Base-by-base conservation (phyloP, 768 basidiomycete species). In the Suillus brevipes region DNA sequence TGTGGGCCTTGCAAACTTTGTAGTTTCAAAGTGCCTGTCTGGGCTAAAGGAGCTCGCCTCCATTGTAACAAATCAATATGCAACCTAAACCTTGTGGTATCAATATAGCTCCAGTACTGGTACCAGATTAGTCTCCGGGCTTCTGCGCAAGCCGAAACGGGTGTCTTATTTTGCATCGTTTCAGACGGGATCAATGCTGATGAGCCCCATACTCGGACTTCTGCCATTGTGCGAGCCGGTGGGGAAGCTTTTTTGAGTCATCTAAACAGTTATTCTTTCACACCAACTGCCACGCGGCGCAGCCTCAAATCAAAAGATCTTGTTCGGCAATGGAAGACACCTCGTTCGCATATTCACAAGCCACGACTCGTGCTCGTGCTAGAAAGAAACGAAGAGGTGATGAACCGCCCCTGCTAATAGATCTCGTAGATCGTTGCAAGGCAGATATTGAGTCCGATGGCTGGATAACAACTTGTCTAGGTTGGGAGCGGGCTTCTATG, bases 1-100 rank as follows among this genome's bases (percentile, higher is more conserved):
- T 97, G 50, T 97, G 95, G 95, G 83, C 80, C 57, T 60, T 88
- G 64, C 81, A 86, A 78, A 82, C 84, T 67, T 67, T 94, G 73
- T 92, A 80, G 82, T 60, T 37, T n/a, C 36, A 12, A 16, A 1
- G 52, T 14, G n/a, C 34, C 34, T 34, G 14, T 34, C 58, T 23
- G 31, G 61, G 53, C 31, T 31, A 31, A 31, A 9, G 28, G 28
- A 28, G 16, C 9, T 8, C 9, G 28, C 6, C 50, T 31, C 18
- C 14, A 18, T 31, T 31, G 20, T n/a, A 23, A 37, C 20, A 50
- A 13, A 52, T 28, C 23, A 25, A 37, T 38, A 49, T 40, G 37
- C 23, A 25, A 58, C 14, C n/a, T 57, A 36, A 36, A 36, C 34
- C 34, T 36, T 36, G 34, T 36, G 34, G 34, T 36, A 36, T 36